Base-by-base conservation (phyloP, 148 eudicot genomes). In the Rhododendron mucronatum region DNA sequence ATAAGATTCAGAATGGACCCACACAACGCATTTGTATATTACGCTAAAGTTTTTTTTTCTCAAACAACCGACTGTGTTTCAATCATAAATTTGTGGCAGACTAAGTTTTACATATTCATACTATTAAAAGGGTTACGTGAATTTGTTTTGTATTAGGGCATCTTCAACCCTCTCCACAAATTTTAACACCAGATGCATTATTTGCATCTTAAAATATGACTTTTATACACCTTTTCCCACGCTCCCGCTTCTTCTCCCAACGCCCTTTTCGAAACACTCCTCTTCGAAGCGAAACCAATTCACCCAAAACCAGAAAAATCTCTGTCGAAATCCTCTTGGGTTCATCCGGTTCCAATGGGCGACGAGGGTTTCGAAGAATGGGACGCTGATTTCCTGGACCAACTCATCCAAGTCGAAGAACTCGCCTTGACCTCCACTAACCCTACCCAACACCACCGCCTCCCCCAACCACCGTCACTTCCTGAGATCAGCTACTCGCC, bases 401-500 rank as follows among this genome's bases (percentile, higher is more conserved):
- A 93, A 86, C 85, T 87, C 83, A 77, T 93, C 83, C 90, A 91
- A 88, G 87, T 87, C 51, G 95, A 92, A 85, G 93, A 90, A 61
- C 87, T 59, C 23, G 94, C 92, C 59, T 85, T 89, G 53, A 83
- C 93, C 53, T 84, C 91, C 65, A 2, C 90, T 50, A 85, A 79
- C 85, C 87, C 85, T 77, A 78, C 86, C 26, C 91, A 88, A 85
- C 71, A 35, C 50, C 89, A 30, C 61, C 61, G 28, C 48, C 30
- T 26, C 28, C 88, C 84, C 5, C 89, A 82, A 10, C 30, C 23
- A 16, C 61, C 61, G 20, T 15, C 61, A 18, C 61, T 55, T 16
- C 61, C 61, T 16, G 44, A 81, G 21, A 50, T 87, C 37, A 90
- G 91, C 88, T 88, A 94, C 59, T 96, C 98, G 61, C 98, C 98